These are phyloP conservation scores for Globisporangium lucens DNA, from an alignment of 352 stramenopile genomes.

Conservation along the genomic window DNA sequence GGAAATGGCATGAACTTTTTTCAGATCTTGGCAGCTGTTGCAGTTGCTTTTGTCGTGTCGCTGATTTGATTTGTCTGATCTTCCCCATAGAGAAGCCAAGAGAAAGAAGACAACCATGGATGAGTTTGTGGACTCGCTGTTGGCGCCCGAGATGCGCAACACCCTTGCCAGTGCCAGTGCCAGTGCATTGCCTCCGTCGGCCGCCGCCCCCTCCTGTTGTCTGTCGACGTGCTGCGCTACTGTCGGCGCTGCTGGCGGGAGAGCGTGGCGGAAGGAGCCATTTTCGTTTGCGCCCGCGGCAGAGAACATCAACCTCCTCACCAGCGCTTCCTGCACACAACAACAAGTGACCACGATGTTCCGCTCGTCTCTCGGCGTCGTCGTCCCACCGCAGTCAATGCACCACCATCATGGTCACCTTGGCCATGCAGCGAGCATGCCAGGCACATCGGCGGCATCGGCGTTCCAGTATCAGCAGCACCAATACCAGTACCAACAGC, in stretches of 20 bases:
- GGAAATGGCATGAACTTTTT: slow-evolving; percentile 12
- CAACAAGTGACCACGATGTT: slow-evolving; percentile 11
- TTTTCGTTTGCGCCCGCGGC: slow-evolving; percentile 15
- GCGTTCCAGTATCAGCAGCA: slow-evolving; percentile 3
- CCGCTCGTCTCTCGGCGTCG: slow-evolving; percentile 10
- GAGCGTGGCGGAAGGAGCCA: slow-evolving; percentile 7
- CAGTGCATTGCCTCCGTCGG: not conserved
- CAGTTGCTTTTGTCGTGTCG: slow-evolving; percentile 9
- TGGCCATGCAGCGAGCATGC: not conserved
- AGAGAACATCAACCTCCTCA: slow-evolving; percentile 6
- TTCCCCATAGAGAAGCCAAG: not conserved
- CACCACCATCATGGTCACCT: slow-evolving; percentile 3
- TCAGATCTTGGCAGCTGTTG: slow-evolving; percentile 9
- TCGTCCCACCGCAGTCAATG: slow-evolving; percentile 1
- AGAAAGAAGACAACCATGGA: not conserved
- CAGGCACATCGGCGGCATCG: not conserved
- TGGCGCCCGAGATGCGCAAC: slow-evolving; percentile 9
- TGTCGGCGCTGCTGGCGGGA: slow-evolving; percentile 1
- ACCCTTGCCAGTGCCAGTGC: not conserved
- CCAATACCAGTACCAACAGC: slow-evolving; percentile 5
- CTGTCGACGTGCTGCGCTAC: not conserved
- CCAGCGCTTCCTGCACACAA: not conserved
- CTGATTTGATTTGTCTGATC: slow-evolving; percentile 1
- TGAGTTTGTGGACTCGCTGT: slow-evolving; percentile 13
- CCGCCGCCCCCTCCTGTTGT: not conserved